Evolutionary conservation across 768 basidiomycete species (phyloP), one percentile per base, ranked within the genome.

Genomic region (Kwoniella mangroviensis): DNA sequence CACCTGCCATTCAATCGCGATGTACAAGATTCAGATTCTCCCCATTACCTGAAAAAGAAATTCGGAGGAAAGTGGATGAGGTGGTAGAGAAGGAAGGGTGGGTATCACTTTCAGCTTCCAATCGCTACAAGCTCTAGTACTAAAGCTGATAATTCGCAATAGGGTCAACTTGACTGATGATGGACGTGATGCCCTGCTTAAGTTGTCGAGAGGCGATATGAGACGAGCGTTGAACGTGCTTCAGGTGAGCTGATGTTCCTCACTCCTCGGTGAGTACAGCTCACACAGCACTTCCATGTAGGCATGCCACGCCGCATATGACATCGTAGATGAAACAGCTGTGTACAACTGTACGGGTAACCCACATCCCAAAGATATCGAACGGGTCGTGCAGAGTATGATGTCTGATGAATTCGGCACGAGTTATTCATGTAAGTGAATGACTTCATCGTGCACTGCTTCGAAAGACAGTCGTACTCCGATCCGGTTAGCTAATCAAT

Each of bases 11-110:
- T 60, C 97, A 99, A 84, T 97, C 94, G 84, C 91, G 97, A 60
- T 98, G 97, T 84, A 99, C 97, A 6, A 88, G 96, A 53, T 99
- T 98, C 85, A 88, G 97, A 57, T 98, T 99, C 85, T 95, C 93
- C 10, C 97, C 97, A 1, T 84, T 98, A 21, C 93, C 94, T 1
- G 89, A 91, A 17, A 74, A 77, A 10, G 92, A 98, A 82, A 92
- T 98, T 1, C 90, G 95, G 85, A 91, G 90, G 83, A 86, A 94
- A 62, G 82, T 98, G 43, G 84, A 88, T 41, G 86, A 84, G 17
- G 93, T 99, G 19, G 88, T 98, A 0, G 89, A 92, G 72, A 86
- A 89, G 9, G 97, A 99, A 85, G 87, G 87, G 95, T 97, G 71
- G 69, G 90, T 83, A 7, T 34, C 34, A 34, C 34, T 34, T 7